phyloP scores from a whole-genome alignment of 176 grass and related monocot genomes.

The Hordeum vulgare region DNA sequence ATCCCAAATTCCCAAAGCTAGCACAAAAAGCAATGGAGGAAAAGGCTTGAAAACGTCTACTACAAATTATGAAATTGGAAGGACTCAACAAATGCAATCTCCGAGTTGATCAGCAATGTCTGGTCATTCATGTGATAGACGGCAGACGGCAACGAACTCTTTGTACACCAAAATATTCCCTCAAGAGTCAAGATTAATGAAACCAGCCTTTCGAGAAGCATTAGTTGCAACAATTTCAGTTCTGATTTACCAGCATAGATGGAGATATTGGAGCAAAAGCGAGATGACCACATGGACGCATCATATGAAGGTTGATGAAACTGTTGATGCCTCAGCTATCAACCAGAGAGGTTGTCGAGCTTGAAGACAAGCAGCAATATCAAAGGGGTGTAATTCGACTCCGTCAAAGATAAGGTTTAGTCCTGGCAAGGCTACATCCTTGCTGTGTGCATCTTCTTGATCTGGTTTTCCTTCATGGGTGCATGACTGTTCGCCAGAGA shows the following conservation, averaged over 20 bases:
- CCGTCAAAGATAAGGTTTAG: slow-evolving; percentile 94
- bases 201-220: background rate
- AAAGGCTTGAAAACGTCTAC: background rate
- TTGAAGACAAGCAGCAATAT: slow-evolving; percentile 86
- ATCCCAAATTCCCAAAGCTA: background rate
- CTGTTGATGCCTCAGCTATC: slow-evolving; percentile 75
- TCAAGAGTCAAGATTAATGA: background rate
- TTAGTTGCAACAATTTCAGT: background rate
- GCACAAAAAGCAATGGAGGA: background rate
- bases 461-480: slow-evolving; percentile 43
- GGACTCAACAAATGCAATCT: background rate
- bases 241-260: background rate
- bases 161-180: background rate
- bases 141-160: background rate
- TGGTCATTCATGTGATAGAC: background rate
- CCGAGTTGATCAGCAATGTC: background rate
- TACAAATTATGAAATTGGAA: background rate
- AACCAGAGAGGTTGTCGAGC: slow-evolving; percentile 74
- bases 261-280: background rate
- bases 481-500: slow-evolving; percentile 51
- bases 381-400: slow-evolving; percentile 65
- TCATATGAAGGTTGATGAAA: slow-evolving; percentile 41
- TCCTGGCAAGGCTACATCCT: slow-evolving; percentile 72
- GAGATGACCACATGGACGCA: background rate
- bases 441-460: slow-evolving; percentile 63